Evolutionary conservation across 2,329 filamentous ascomycete species (phyloP).

Genomic region (Epichloe baconii): DNA sequence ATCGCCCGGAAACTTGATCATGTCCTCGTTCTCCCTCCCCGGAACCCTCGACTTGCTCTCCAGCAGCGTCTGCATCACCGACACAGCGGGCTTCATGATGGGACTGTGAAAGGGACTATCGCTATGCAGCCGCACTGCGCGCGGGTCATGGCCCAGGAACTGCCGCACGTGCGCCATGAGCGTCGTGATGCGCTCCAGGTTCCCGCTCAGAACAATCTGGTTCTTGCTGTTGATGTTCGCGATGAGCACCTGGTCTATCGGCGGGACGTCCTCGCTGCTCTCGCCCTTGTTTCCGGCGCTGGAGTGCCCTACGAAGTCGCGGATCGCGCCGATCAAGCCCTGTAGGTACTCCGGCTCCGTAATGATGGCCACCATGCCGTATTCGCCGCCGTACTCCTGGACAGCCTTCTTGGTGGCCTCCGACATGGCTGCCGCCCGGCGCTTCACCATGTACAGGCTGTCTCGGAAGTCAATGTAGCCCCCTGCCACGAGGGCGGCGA

Average conservation of each 20-base stretch:
- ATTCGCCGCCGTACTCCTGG: conserved; percentile 60
- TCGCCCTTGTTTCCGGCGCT: conserved; percentile 54
- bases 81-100: conserved; percentile 75
- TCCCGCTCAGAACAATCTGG: conserved; percentile 87
- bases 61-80: conserved; percentile 58
- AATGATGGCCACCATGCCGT: conserved; percentile 89
- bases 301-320: conserved; percentile 63
- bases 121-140: conserved; percentile 74
- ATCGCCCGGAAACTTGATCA: conserved; percentile 60
- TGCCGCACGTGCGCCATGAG: conserved; percentile 75
- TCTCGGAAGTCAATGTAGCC: conserved; percentile 69
- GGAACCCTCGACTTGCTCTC: conserved; percentile 40
- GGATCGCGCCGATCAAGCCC: conserved; percentile 57
- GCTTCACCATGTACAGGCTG: conserved; percentile 62
- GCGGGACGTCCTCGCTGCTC: conserved; percentile 52
- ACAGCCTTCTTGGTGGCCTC: conserved; percentile 56
- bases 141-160: conserved; percentile 82
- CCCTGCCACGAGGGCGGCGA: conserved; percentile 76
- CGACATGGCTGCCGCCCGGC: conserved; percentile 72
- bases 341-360: conserved; percentile 70
- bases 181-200: conserved; percentile 66
- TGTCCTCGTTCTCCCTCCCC: conserved; percentile 43
- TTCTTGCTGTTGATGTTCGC: conserved; percentile 94
- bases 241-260: conserved; percentile 77
- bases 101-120: conserved; percentile 87